These are phyloP conservation scores for Mesostigma viride DNA, from an alignment of 139 green algal genomes.

Conservation along the genomic window DNA sequence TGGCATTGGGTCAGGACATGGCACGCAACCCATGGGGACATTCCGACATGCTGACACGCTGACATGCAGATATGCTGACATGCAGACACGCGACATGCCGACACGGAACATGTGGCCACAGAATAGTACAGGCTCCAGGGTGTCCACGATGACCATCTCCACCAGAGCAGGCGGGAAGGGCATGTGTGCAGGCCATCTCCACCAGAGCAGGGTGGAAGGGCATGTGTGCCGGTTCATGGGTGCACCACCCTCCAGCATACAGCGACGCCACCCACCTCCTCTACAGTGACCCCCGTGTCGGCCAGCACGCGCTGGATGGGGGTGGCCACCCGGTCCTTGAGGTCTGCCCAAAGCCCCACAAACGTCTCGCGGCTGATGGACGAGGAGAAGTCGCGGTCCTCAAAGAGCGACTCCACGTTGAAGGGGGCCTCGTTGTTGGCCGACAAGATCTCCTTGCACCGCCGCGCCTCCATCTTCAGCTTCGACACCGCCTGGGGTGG, in stretches of 20 bases:
- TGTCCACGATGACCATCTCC: too few species aligned
- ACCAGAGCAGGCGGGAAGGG: neutral
- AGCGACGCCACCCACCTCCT: conserved; percentile 48
- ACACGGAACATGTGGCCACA: too few species aligned
- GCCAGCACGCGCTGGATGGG: conserved; percentile 58
- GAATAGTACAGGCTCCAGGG: too few species aligned
- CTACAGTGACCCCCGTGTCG: conserved; percentile 52
- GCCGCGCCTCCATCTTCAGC: conserved; percentile 67
- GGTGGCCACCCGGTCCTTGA: conserved; percentile 49
- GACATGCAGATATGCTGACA: too few species aligned
- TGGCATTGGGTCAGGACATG: too few species aligned
- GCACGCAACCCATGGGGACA: too few species aligned
- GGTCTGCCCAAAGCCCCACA: conserved; percentile 59
- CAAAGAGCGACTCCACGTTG: conserved; percentile 76
- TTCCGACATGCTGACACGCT: too few species aligned
- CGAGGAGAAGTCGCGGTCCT: conserved; percentile 75
- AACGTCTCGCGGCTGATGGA: conserved; percentile 54
- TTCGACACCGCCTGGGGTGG: conserved; percentile 74
- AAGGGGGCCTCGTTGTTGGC: conserved; percentile 83
- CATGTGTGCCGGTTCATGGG: neutral
- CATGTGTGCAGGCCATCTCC: neutral
- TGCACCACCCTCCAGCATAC: too few species aligned
- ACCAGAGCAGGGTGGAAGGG: too few species aligned
- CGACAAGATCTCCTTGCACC: conserved; percentile 91
- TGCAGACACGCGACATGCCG: too few species aligned